Conservation (phyloP, 1,139 yeast genomes). For the Taiozyma onychis region DNA sequence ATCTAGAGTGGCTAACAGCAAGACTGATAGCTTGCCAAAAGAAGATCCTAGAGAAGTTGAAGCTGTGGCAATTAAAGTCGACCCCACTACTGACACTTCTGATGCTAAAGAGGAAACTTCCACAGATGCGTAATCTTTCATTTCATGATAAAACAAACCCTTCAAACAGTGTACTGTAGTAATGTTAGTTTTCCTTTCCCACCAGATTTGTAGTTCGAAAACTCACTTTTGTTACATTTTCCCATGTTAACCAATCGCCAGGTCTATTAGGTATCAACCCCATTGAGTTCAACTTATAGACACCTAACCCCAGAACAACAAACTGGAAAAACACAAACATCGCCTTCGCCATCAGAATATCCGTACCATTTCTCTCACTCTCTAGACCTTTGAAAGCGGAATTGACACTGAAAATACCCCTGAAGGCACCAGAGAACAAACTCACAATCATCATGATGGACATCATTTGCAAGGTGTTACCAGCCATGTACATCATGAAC, state of each 20-base stretch:
- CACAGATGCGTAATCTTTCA: not conserved
- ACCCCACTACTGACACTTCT: not conserved
- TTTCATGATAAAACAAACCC: slow-evolving; percentile 4
- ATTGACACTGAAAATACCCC: slow-evolving; percentile 58
- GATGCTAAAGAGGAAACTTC: not conserved
- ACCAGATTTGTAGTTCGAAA: no score
- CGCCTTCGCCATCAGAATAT: slow-evolving; percentile 42
- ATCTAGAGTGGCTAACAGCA: slow-evolving; percentile 10
- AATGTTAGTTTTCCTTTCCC: not conserved
- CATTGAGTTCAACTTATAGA: slow-evolving; percentile 83
- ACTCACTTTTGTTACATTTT: slow-evolving; percentile 37
- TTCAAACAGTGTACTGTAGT: slow-evolving; percentile 9
- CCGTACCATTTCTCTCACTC: slow-evolving; percentile 32
- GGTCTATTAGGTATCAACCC: slow-evolving; percentile 83
- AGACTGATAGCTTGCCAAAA: slow-evolving; percentile 1
- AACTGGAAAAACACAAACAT: slow-evolving; percentile 56
- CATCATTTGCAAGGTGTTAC: slow-evolving; percentile 82
- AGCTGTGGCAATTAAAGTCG: not conserved
- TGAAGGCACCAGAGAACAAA: slow-evolving; percentile 74
- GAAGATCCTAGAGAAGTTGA: not conserved
- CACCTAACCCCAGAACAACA: slow-evolving; percentile 65
- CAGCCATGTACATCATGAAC: slow-evolving; percentile 91
- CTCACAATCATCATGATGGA: slow-evolving; percentile 88
- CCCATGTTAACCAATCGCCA: slow-evolving; percentile 95
- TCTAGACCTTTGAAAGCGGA: slow-evolving; percentile 37